Base-by-base conservation (phyloP, 2,329 filamentous ascomycete genomes). In the Alternaria conjuncta region DNA sequence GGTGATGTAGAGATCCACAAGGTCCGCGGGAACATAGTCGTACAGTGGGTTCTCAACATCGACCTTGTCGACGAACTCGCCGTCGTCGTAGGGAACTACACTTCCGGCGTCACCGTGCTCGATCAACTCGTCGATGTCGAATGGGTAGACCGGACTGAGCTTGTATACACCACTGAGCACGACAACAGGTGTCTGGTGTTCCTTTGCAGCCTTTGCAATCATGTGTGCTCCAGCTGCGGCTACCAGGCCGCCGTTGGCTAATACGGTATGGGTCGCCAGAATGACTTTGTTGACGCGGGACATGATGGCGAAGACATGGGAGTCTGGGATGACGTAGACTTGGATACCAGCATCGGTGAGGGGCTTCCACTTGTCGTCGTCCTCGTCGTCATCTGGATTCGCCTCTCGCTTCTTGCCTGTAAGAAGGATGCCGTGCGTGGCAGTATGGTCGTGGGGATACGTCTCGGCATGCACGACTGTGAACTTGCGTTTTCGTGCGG, bases 251-350 rank as follows among this genome's bases (percentile, higher is more conserved):
- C 96, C 96, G 73, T 97, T 96, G 54, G 93, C 92, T 49, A 96
- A 89, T 26, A 99, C 92, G 4, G 92, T 91, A 75, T 94, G 91
- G 6, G 95, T 95, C 12, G 92, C 91, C 7, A 99, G 85, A 53
- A 99, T 92, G 65, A 99, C 95, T 83, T 97, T 97, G 85, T 95
- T 96, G 72, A 97, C 93, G 64, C 92, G 89, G 9, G 94, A 92
- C 92, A 99, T 98, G 74, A 98, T 92, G 1, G 94, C 94, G 82
- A 94, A 96, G 57, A 97, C 87, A 10, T 93, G 92, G 8, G 90
- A 91, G 79, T 97, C 94, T 46, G 93, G 89, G 59, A 98, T 90
- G 64, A 92, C 87, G 71, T 97, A 92, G 45, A 97, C 91, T 2
- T 89, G 91, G 59, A 96, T 92, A 25, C 94, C 94, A 36, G 90